Evolutionary conservation across 2,329 filamentous ascomycete genomes (phyloP).

Genomic region (Aphanoascus verrucosus): DNA sequence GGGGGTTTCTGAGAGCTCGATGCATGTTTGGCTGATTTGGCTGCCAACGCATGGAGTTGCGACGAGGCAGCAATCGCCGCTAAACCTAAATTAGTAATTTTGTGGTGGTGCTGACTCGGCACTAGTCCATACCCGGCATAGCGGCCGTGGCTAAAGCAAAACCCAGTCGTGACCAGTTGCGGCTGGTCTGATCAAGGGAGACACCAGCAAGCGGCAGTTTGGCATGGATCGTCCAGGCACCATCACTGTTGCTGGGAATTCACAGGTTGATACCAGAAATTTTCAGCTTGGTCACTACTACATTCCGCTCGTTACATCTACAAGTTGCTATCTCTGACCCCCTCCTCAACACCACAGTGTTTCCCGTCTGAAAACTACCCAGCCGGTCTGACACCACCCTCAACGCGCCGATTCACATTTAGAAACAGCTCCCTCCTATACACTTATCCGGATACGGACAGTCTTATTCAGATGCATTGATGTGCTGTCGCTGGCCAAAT

Average conservation of each 20-base stretch:
- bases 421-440: background rate
- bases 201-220: background rate
- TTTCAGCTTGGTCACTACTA: too few relatives aligned
- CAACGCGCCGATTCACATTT: background rate
- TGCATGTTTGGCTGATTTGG: background rate
- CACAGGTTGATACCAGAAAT: too few relatives aligned
- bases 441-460: background rate
- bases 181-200: background rate
- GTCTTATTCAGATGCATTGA: background rate
- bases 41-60: background rate
- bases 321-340: too few relatives aligned
- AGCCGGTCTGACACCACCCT: too few relatives aligned
- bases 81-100: slow-evolving; percentile 1
- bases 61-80: background rate
- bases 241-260: background rate
- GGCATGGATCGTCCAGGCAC: background rate
- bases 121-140: background rate
- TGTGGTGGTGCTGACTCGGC: background rate
- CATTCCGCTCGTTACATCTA: too few relatives aligned
- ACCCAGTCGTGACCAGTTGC: background rate
- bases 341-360: too few relatives aligned
- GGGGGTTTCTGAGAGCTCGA: background rate
- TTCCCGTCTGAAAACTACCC: too few relatives aligned
- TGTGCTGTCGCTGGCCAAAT: background rate
- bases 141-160: slow-evolving; percentile 9